Conservation (phyloP, 108 stramenopile species). For the Nitzschia palea region DNA sequence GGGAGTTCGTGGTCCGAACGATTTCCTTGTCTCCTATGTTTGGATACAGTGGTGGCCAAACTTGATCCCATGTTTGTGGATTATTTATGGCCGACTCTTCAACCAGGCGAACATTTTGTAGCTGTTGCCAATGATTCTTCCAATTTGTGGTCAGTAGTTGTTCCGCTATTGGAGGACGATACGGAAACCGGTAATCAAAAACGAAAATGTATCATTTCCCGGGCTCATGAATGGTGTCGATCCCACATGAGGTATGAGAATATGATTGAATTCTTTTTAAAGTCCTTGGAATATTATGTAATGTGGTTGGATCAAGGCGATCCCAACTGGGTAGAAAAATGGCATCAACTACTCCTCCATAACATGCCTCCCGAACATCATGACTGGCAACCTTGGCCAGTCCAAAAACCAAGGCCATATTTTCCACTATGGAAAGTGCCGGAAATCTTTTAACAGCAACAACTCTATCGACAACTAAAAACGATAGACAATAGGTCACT, state of each 20-base stretch:
- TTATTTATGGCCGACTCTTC: not conserved
- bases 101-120: not conserved
- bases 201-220: not conserved
- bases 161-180: not conserved
- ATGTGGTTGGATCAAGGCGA: constrained; percentile 3
- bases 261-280: not conserved
- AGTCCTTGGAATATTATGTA: not conserved
- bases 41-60: not conserved
- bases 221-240: not conserved
- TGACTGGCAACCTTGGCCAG: constrained; percentile 1
- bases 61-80: constrained; percentile 3
- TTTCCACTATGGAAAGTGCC: not conserved
- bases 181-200: not conserved
- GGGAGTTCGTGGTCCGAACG: constrained; percentile 5
- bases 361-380: not conserved
- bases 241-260: not conserved
- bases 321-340: not conserved
- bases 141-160: not conserved
- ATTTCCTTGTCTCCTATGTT: not conserved
- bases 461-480: no score
- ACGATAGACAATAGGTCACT: no score
- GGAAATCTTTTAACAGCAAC: no score
- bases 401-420: not conserved
- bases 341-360: not conserved
- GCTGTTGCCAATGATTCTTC: not conserved